phyloP scores from a whole-genome alignment of 139 green algal genomes.

The Chlorella sorokiniana region DNA sequence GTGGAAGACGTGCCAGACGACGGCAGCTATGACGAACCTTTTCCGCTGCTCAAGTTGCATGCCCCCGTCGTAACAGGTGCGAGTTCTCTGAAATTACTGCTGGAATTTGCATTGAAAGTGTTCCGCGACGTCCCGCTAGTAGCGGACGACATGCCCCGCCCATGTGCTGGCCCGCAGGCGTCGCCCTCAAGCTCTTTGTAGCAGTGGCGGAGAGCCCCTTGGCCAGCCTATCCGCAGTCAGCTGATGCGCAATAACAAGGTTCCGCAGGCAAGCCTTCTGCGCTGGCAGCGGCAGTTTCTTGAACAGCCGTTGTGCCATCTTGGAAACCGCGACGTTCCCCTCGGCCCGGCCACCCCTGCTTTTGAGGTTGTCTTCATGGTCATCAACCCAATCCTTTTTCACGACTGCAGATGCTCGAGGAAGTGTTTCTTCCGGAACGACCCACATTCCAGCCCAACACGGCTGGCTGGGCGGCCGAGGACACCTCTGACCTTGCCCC shows the following conservation, averaged over 20 bases:
- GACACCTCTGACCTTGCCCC: not conserved
- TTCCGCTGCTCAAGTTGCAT: not conserved
- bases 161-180: not conserved
- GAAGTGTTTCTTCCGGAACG: slow-evolving; percentile 37
- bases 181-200: slow-evolving; percentile 19
- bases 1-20: not conserved
- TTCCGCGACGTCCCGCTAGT: not conserved
- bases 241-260: slow-evolving; percentile 32
- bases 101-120: not conserved
- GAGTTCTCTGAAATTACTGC: not conserved
- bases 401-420: slow-evolving; percentile 24
- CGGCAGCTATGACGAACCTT: not conserved
- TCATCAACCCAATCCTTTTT: not conserved
- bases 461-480: not conserved
- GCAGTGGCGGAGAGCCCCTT: slow-evolving; percentile 30
- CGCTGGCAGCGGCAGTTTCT: not conserved
- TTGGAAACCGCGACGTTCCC: not conserved
- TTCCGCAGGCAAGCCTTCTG: slow-evolving; percentile 30
- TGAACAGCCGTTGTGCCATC: not conserved
- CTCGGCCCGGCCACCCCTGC: not conserved
- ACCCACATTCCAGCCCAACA: slow-evolving; percentile 32
- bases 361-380: too few species aligned
- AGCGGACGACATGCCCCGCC: not conserved
- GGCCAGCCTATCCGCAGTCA: slow-evolving; percentile 10
- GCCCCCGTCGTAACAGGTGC: not conserved